Base-by-base conservation (phyloP, 2,329 filamentous ascomycete genomes). In the Arthrinium phaeospermum region DNA sequence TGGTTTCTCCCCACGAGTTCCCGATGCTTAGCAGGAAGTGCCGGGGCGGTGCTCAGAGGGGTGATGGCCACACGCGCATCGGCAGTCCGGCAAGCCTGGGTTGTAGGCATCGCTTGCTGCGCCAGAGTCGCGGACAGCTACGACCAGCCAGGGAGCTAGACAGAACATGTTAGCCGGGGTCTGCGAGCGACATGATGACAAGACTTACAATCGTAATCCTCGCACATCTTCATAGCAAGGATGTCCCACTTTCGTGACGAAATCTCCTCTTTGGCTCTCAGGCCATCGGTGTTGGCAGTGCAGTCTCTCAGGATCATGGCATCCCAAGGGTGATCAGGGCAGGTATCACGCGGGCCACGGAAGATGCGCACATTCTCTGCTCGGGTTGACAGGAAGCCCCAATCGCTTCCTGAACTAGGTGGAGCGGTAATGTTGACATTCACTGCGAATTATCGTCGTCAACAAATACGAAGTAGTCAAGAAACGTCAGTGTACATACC, bases 231-330 rank as follows among this genome's bases (percentile, higher is more conserved):
- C 68, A 76, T 73, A 5, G 74, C 34, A 16, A 76, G 71, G 34
- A 77, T 70, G 24, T 76, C 75, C 75, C 75, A 77, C 41, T 70
- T 74, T 14, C 72, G 69, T 5, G 53, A 68, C 13, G n/a, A 46
- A 41, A 74, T 71, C 1, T 34, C 22, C 7, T 41, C 24, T 1
- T 19, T 19, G 8, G n/a, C 5, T 16, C 45, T 37, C n/a, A 71
- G 46, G 16, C 34, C 51, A 5, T 71, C 71, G 8, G 70, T n/a
- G 53, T n/a, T 71, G 16, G 70, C 44, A 0, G 30, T 68, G 68
- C 74, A 76, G 34, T 77, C 73, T 19, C 72, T 70, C 22, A 77
- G 27, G 34, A 76, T 73, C 71, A 77, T 76, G 47, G 72, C 72
- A 69, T 77, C 73, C 71, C 64, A 74, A 0, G 67, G 27, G n/a